Conservation (phyloP, 192 early-diverging fungal species). For the Entophlyctis luteolus region DNA sequence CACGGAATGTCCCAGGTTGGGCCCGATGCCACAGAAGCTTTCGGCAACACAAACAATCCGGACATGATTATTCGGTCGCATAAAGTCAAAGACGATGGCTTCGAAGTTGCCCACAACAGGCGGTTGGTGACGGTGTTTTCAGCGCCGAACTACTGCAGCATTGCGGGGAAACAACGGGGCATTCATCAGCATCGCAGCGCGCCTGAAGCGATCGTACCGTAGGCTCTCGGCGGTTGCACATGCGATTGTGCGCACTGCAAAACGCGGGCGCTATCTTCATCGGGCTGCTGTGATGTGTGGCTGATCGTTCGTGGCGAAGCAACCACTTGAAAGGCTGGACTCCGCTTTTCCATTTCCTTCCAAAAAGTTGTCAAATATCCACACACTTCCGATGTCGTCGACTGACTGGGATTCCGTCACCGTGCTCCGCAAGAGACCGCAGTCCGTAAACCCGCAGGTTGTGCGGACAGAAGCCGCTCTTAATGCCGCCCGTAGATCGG, state of each 20-base stretch:
- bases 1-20: slow-evolving; percentile 85
- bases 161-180: slow-evolving; percentile 89
- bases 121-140: slow-evolving; percentile 93
- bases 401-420: slow-evolving; percentile 70
- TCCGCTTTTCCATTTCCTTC: not conserved
- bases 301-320: too few relatives aligned
- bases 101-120: slow-evolving; percentile 86
- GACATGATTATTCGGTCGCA: slow-evolving; percentile 92
- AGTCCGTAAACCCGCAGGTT: slow-evolving; percentile 54
- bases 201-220: slow-evolving; percentile 73
- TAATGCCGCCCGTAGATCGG: slow-evolving; percentile 71
- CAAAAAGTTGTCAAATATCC: too few relatives aligned
- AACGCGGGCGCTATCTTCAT: slow-evolving; percentile 34
- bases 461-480: slow-evolving; percentile 58
- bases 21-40: slow-evolving; percentile 91
- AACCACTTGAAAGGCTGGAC: not conserved
- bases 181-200: slow-evolving; percentile 80
- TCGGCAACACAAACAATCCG: slow-evolving; percentile 78
- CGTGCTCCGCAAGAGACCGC: slow-evolving; percentile 73
- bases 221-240: slow-evolving; percentile 78
- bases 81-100: slow-evolving; percentile 95
- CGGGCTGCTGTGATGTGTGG: slow-evolving; percentile 17
- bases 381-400: too few relatives aligned
- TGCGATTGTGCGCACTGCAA: slow-evolving; percentile 47
- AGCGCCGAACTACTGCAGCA: slow-evolving; percentile 98